Base-by-base conservation (phyloP, 129 eudicot species). In the Artemisia annua region DNA sequence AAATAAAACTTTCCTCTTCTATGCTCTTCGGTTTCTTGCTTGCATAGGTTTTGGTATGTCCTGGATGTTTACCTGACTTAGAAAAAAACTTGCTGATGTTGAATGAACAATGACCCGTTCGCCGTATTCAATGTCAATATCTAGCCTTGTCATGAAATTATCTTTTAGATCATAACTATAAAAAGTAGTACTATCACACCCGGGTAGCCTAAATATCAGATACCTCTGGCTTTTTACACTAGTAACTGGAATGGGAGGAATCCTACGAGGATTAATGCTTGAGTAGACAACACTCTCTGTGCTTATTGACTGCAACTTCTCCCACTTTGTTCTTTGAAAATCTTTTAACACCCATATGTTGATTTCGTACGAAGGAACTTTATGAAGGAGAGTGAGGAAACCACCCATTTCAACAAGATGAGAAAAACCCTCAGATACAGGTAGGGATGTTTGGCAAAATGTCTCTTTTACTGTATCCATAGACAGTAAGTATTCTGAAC, bases 401-500 rank as follows among this genome's bases (percentile, higher is more conserved):
- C 86, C 83, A 26, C 80, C 66, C 57, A 78, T 78, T 57, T 82
- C 86, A 17, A 73, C 64, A 10, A 73, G 15, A 12, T 12, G 67
- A 54, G 63, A 78, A 20, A 56, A 22, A 24, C 8, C 18, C 13
- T 66, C 44, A 12, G 16, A 43, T 59, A 17, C 56, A 11, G 80
- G 77, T 43, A 82, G 68, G 17, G 44, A 18, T 7, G 78, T 73
- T 67, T 68, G 73, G 18, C 61, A 30, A 48, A 82, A 82, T 55
- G 46, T 68, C 51, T 82, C 86, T 68, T 82, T 75, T 1, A 62
- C 80, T 4, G 75, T 73, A 39, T 78, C 83, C 83, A 82, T 73
- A 11, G 80, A 82, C 59, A 82, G 16, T 14, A 78, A 19, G 69
- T 53, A 69, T 54, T 69, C 69, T 8, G 67, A 46, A 68, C 65